Percentiles rank a stretch among this genome's conserved stretches.
These are phyloP conservation scores for Hyphopichia khmerensis DNA, from an alignment of 1,139 yeast genomes.

Conservation along the genomic window DNA sequence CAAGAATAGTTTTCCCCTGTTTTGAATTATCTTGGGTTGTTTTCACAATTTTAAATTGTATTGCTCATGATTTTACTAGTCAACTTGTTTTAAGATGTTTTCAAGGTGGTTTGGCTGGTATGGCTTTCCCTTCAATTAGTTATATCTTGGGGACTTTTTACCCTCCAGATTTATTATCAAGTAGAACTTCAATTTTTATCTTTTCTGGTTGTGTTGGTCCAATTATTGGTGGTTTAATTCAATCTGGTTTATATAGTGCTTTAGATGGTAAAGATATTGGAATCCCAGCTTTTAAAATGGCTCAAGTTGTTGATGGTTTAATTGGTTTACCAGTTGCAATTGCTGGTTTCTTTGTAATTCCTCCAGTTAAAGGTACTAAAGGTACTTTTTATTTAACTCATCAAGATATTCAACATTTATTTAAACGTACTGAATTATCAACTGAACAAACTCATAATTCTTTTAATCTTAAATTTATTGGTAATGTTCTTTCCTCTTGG, in stretches of 20 bases:
- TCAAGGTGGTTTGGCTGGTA: constrained; percentile 3
- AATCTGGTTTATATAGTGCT: constrained; percentile 5
- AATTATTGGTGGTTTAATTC: constrained; percentile 8
- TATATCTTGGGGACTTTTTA: constrained; percentile 14
- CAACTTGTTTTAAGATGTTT: neutral
- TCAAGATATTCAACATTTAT: constrained; percentile 2
- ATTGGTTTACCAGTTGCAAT: constrained; percentile 9
- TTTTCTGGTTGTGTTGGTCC: constrained; percentile 6
- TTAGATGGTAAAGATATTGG: constrained; percentile 8
- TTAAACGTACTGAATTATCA: neutral
- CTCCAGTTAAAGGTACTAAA: constrained; percentile 1
- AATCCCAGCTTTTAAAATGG: constrained; percentile 6
- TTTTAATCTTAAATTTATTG: constrained; percentile 1
- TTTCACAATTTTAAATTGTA: neutral
- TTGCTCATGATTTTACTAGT: neutral
- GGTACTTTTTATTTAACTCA: constrained; percentile 3
- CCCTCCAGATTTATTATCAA: constrained; percentile 13
- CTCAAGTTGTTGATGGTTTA: constrained; percentile 6
- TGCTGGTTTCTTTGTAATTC: constrained; percentile 9
- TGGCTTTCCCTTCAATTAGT: neutral
- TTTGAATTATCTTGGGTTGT: constrained; percentile 1
- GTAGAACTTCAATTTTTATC: constrained; percentile 15
- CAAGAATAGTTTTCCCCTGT: neutral
- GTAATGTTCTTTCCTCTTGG: constrained; percentile 2
- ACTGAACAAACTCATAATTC: neutral